Base-by-base conservation (phyloP, 371 early-diverging fungal genomes). In the Encephalitozoon intestinalis region DNA sequence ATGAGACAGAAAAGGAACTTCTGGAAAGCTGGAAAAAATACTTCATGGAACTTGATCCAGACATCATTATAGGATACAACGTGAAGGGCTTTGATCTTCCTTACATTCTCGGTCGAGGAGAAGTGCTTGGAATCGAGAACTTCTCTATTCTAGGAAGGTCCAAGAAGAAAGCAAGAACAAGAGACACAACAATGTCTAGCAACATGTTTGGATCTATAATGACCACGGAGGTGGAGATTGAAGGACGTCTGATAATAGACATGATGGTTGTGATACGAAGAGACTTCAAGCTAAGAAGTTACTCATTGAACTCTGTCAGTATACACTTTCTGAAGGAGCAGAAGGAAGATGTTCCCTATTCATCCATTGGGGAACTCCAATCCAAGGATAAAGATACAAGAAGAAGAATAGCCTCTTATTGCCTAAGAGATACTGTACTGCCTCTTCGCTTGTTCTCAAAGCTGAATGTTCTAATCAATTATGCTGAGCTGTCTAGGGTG, bases 291-390 rank as follows among this genome's bases (percentile, higher is more conserved):
- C 86, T 99, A 72, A 89, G 97, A 63, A 92, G 93, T 1, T 98
- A 96, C 79, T 90, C 97, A 0, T 88, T 99, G 26, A 99, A 99
- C 83, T 88, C 95, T 21, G 98, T 99, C 7, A 93, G 90, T 82
- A 91, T 94, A 8, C 91, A 94, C 75, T 97, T 98, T 77, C 84
- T 99, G 53, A 91, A 91, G 50, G 97, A 97, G 81, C 96, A 97
- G 87, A 99, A 99, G 83, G 98, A 98, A 85, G 99, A 99, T 82
- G 96, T 99, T 0, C 97, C 94, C 76, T 92, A 96, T 80, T 92
- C 93, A 1, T 94, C 95, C 58, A 97, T 99, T 84, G 90, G 92
- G 0, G 94, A 93, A 58, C 86, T 99, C 21, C 94, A 94, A 73
- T 92, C 95, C 65, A 94, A 92, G 41, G 92, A 90, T 79, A 87